Evolutionary conservation across 129 eudicot species (phyloP), one percentile per base, ranked within the genome.

Genomic region (Flaveria robusta): DNA sequence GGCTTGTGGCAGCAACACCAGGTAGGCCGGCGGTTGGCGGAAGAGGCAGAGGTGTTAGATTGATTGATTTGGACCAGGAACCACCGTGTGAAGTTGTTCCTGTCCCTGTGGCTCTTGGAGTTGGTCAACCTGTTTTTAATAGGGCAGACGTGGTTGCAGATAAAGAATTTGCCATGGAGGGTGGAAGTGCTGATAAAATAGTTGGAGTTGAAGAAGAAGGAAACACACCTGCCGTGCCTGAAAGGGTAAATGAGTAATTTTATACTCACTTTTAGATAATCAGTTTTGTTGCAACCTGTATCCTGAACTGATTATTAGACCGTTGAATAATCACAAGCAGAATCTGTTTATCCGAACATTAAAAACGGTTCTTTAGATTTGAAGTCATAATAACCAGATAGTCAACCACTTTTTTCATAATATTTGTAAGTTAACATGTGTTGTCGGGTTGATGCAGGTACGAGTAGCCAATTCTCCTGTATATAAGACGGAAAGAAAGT

Each of bases 381-480:
- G 62, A 24, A 52, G 62, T 15, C 75, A n/a, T 8, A 12, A 45
- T 43, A 47, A 47, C 22, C n/a, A 6, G 15, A 13, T 54, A 47
- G 15, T 34, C 16, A 74, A 12, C 0, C 9, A 74, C 58, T 63
- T 71, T 42, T 26, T 68, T 24, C 8, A 13, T 51, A 62, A 16
- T 9, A 10, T 67, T 56, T 2, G 7, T 50, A 43, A 24, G 16
- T 73, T 41, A 37, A 47, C 18, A 2, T 39, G 50, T 60, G 49
- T 54, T 72, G 43, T 65, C 73, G 56, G 43, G 50, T 43, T 78
- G 70, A 23, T 86, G 88, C 82, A 93, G 99, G 99, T 95, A 74
- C 99, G 89, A 87, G 97, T 95, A 74, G 96, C 94, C 29, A 95
- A 81, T 80, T 95, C 99, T 54, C 99, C 99, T 64, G 31, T 83